Evolutionary conservation across 306 rosid genomes (phyloP).

Genomic region (Ammopiptanthus mongolicus): DNA sequence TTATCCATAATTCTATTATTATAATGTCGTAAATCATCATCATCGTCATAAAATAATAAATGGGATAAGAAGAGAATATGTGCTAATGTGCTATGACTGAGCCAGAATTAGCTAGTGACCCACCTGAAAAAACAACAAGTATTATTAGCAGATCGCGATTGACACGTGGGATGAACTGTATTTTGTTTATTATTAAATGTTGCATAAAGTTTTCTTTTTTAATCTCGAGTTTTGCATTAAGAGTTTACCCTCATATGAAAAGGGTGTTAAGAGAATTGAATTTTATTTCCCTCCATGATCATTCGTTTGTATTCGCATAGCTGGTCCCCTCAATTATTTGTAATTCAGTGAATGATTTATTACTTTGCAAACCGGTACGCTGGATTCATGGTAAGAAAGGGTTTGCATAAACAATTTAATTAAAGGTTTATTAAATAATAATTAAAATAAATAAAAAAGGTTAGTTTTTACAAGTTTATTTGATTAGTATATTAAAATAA

Average conservation of each 20-base stretch:
- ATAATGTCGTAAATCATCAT: not conserved
- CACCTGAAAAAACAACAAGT: slow-evolving; percentile 31
- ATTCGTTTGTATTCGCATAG: not conserved
- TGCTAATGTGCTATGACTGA: slow-evolving; percentile 18
- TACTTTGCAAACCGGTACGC: not conserved
- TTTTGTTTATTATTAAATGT: not conserved
- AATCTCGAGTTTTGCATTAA: not conserved
- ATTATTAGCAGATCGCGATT: slow-evolving; percentile 4
- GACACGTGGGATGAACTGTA: slow-evolving; percentile 24
- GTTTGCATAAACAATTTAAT: too few species aligned
- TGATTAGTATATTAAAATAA: too few species aligned
- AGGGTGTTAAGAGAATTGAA: not conserved
- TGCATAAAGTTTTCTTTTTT: not conserved
- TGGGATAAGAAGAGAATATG: slow-evolving; percentile 21
- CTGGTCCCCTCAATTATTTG: slow-evolving; percentile 20
- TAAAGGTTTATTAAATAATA: too few species aligned
- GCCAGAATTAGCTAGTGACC: slow-evolving; percentile 18
- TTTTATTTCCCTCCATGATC: not conserved
- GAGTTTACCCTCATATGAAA: not conserved
- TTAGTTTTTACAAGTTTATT: too few species aligned
- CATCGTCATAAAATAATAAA: not conserved
- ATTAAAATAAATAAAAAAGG: too few species aligned
- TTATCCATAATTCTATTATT: not conserved
- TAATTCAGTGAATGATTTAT: not conserved
- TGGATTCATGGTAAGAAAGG: too few species aligned